phyloP scores from a whole-genome alignment of 164 flowering plant species.

The Annona squamosa region DNA sequence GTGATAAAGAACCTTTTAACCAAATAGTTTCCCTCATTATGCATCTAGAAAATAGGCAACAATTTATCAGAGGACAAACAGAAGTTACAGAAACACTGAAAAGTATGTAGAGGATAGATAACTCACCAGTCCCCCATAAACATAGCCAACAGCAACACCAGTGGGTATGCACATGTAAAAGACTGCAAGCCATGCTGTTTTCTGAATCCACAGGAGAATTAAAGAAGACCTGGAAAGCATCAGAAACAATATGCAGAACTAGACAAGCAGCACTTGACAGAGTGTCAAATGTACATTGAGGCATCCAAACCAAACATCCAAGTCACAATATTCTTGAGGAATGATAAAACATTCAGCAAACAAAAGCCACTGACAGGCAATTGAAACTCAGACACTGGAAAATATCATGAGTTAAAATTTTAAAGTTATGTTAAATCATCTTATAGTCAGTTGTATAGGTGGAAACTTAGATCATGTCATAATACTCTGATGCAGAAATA shows the following conservation, averaged over 20 bases:
- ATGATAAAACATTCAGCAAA: not conserved
- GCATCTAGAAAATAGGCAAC: no score
- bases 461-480: no score
- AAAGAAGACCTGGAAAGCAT: not conserved
- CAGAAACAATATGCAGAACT: not conserved
- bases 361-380: not conserved
- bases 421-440: not conserved
- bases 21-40: no score
- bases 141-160: slow-evolving; percentile 70
- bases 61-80: not conserved
- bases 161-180: slow-evolving; percentile 76
- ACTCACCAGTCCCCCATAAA: slow-evolving; percentile 66
- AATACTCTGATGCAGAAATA: no score
- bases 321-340: not conserved
- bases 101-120: not conserved
- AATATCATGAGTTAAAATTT: not conserved
- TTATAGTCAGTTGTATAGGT: no score
- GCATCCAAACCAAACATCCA: not conserved
- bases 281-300: not conserved
- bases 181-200: slow-evolving; percentile 58
- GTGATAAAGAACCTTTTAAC: no score
- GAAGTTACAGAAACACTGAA: not conserved
- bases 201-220: slow-evolving; percentile 30
- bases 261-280: not conserved
- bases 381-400: no score